Evolutionary conservation across 345 rosid genomes (phyloP), one percentile per base, ranked within the genome.

Genomic region (Eucalyptus albens): DNA sequence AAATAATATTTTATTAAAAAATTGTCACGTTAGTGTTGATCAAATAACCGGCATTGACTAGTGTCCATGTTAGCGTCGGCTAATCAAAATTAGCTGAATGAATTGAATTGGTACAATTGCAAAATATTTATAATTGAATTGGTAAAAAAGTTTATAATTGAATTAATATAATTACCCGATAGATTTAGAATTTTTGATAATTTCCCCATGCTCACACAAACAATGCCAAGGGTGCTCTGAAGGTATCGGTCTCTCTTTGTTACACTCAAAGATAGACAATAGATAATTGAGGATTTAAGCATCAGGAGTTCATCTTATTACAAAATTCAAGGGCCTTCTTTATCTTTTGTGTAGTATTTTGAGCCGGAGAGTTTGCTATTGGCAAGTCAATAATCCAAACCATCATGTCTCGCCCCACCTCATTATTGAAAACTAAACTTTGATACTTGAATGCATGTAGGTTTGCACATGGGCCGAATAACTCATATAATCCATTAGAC

Each of bases 11-110:
- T 51, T 53, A 53, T 53, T 53, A 21, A 21, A 53, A 53, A 21
- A 21, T 53, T 53, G 59, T 3, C 26, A 53, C 0, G 2, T 2
- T 1, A 19, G 24, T 0, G 10, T 53, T 53, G 5, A 19, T 53
- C 24, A 53, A 7, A 7, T 3, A 53, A 0, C 0, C 4, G 10
- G 2, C 56, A 53, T 0, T 3, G 11, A 53, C 2, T 53, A 53
- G 59, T 19, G 5, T 53, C 2, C 11, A 19, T 53, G 24, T 19
- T 53, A 3, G 59, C 2, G 2, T 53, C 11, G 5, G 24, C 10
- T 19, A 8, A 4, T 53, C 11, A 53, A 53, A 21, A 53, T 8
- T 53, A 5, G 11, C 0, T 8, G 5, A 53, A 53, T 53, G 11
- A 2, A 21, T 53, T 53, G 11, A 21, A 53, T 21, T 53, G 0